Base-by-base conservation (phyloP, 345 rosid genomes). In the Salix viminalis region DNA sequence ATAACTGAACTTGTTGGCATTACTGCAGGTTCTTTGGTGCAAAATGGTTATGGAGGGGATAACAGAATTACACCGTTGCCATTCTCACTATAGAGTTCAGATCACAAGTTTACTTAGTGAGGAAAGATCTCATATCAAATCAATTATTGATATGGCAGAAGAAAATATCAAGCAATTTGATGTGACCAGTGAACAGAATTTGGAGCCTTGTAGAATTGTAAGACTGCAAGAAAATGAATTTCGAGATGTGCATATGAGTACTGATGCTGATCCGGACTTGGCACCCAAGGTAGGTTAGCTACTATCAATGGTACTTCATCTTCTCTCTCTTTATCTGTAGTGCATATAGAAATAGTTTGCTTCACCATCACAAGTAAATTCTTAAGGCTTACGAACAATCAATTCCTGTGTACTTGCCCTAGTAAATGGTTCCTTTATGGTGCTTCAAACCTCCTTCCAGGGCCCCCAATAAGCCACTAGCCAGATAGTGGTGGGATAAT, bases 41-140 rank as follows among this genome's bases (percentile, higher is more conserved):
- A 85, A 89, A 86, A 79, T 82, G 80, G 73, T 96, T 70, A 72
- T 83, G 73, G 78, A 80, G 74, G 85, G 80, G 72, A 76, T 94
- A 82, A 67, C 75, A 70, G 89, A 85, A 67, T 73, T 96, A 76
- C 92, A 69, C 21, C 81, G 87, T 76, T 84, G 64, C 72, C 90
- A 94, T 90, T 88, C 91, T 75, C 83, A 85, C 81, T 85, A 89
- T 60, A 92, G 87, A 83, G 80, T 58, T 58, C 75, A 89, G 69
- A 80, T 96, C 75, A 77, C 79, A 81, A 74, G 83, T 78, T 78
- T 90, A 74, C 97, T 96, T 74, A 76, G 83, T 6, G 94, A 88
- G 84, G 97, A 81, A 88, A 90, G 79, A 36, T 85, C 79, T 39
- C 83, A 78, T 71, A 77, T 92, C 41, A 84, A 84, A 85, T 84